Percentiles rank a stretch among this genome's conserved stretches.
phyloP scores from a whole-genome alignment of 2,329 filamentous ascomycete genomes.

The Botrytis sinoallii region DNA sequence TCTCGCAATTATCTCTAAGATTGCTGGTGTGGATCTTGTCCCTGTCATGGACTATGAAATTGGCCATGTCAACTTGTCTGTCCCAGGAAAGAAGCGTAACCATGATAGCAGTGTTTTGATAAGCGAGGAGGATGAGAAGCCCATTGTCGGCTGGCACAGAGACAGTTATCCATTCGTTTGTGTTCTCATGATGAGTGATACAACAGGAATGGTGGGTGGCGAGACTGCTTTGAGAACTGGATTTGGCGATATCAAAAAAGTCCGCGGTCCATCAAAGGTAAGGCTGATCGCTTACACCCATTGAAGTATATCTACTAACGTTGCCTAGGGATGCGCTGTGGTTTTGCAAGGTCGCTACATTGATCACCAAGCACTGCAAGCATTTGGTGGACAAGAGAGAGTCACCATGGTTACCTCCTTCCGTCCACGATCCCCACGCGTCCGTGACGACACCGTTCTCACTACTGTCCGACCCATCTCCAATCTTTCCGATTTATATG shows the following conservation, averaged over 20 bases:
- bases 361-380: slow-evolving; percentile 44
- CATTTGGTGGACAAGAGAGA: slow-evolving; percentile 43
- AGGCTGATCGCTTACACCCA: slow-evolving; percentile 15
- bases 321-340: slow-evolving; percentile 41
- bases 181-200: slow-evolving; percentile 50
- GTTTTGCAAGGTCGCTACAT: slow-evolving; percentile 48
- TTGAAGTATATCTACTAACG: slow-evolving; percentile 18
- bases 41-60: slow-evolving; percentile 57
- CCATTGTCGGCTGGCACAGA: slow-evolving; percentile 49
- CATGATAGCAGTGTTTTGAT: slow-evolving; percentile 30
- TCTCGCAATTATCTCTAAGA: slow-evolving; percentile 51
- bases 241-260: slow-evolving; percentile 45
- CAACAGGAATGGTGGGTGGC: slow-evolving; percentile 47
- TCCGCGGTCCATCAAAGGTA: slow-evolving; percentile 45
- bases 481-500: slow-evolving; percentile 41
- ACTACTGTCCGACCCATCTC: slow-evolving; percentile 40
- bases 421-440: slow-evolving; percentile 41
- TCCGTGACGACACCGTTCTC: slow-evolving; percentile 43
- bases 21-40: slow-evolving; percentile 57
- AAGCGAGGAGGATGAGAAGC: slow-evolving; percentile 36
- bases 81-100: slow-evolving; percentile 35
- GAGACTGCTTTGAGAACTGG: slow-evolving; percentile 61
- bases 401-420: slow-evolving; percentile 49
- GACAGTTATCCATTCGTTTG: slow-evolving; percentile 52
- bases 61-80: slow-evolving; percentile 55